These are phyloP conservation scores for Pseudodiploospora longispora DNA, from an alignment of 2,329 filamentous ascomycete species.

Conservation along the genomic window DNA sequence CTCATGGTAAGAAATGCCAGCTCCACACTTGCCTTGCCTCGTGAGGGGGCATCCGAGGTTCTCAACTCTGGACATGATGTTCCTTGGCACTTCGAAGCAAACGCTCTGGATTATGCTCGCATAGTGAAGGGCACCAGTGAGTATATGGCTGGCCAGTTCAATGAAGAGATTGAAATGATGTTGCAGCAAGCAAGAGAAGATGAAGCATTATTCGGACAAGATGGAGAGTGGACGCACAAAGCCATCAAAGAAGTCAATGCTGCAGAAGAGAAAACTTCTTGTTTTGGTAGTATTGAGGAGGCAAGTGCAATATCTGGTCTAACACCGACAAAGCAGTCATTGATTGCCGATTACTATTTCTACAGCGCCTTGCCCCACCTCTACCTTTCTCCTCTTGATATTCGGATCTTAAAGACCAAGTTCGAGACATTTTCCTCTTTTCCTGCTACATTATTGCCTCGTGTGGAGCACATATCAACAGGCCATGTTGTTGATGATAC, in stretches of 20 bases:
- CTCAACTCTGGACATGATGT: constrained; percentile 65
- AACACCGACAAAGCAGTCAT: constrained; percentile 16
- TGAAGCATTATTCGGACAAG: constrained; percentile 82
- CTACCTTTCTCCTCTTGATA: constrained; percentile 84
- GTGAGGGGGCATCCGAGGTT: constrained; percentile 65
- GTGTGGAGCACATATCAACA: constrained; percentile 81
- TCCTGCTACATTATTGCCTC: constrained; percentile 75
- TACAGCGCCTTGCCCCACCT: constrained; percentile 83
- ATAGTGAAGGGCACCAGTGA: constrained; percentile 90
- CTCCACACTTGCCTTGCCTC: constrained; percentile 80
- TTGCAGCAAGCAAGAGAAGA: constrained; percentile 76
- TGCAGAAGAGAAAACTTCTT: constrained; percentile 63
- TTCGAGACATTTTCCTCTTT: constrained; percentile 78
- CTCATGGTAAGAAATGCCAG: constrained; percentile 73
- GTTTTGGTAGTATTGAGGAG: constrained; percentile 25
- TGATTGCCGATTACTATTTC: constrained; percentile 63
- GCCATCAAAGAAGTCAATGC: constrained; percentile 68
- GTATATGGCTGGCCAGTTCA: constrained; percentile 77
- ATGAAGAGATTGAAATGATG: constrained; percentile 69
- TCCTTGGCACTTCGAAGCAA: constrained; percentile 91
- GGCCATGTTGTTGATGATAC: constrained; percentile 83
- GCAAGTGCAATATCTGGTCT: constrained; percentile 12
- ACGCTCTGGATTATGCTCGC: constrained; percentile 87
- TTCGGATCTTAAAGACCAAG: constrained; percentile 82
- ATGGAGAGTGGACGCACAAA: constrained; percentile 85